These are phyloP conservation scores for Maudiozyma saulgeensis DNA, from an alignment of 805 yeast genomes.

Conservation along the genomic window DNA sequence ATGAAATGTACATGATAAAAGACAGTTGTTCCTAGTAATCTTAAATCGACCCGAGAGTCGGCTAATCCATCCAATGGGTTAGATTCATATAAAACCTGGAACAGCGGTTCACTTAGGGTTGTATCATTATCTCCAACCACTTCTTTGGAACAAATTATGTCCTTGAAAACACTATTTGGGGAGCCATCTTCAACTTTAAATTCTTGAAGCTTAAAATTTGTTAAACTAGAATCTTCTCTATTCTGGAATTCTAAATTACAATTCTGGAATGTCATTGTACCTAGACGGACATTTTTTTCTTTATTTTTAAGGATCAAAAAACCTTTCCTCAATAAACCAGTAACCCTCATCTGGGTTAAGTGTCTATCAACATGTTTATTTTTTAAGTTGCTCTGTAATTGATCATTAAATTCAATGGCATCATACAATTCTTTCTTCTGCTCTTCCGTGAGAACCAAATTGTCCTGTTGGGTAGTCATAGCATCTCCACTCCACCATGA, in stretches of 20 bases:
- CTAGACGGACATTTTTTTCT: constrained; percentile 38
- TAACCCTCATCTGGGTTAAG: constrained; percentile 54
- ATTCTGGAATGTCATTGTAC: constrained; percentile 75
- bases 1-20: constrained; percentile 80
- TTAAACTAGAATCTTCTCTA: constrained; percentile 66
- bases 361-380: constrained; percentile 65
- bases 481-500: constrained; percentile 52
- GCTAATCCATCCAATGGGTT: constrained; percentile 82
- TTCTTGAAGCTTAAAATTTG: constrained; percentile 68
- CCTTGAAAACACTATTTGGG: constrained; percentile 67
- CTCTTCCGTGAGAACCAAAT: constrained; percentile 62
- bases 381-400: constrained; percentile 25
- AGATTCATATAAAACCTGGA: constrained; percentile 70
- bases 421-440: constrained; percentile 84
- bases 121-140: neutral
- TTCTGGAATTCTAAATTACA: constrained; percentile 65
- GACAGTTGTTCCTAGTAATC: constrained; percentile 77
- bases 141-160: constrained; percentile 76
- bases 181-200: constrained; percentile 85
- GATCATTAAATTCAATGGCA: constrained; percentile 85
- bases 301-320: constrained; percentile 50
- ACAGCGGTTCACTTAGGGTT: constrained; percentile 45
- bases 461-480: constrained; percentile 25
- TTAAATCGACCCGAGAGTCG: constrained; percentile 65
- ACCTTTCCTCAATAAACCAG: constrained; percentile 65